Evolutionary conservation across 805 yeast genomes (phyloP).

Genomic region (Pichia manshurica): DNA sequence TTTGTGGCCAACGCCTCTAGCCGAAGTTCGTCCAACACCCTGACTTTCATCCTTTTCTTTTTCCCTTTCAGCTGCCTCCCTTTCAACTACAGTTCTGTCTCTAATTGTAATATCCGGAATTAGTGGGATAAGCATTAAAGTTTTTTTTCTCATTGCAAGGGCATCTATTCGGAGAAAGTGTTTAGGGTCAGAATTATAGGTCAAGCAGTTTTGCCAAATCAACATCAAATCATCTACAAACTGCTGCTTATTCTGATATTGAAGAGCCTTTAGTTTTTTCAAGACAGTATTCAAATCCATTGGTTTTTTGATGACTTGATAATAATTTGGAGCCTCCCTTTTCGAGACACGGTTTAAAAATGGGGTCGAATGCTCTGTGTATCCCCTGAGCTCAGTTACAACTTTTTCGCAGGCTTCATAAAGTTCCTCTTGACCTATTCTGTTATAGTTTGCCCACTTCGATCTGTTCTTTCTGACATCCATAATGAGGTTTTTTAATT

Average conservation of each 20-base stretch:
- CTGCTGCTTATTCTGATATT: constrained; percentile 76
- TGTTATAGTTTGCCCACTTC: constrained; percentile 95
- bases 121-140: constrained; percentile 66
- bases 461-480: constrained; percentile 94
- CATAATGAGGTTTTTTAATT: constrained; percentile 75
- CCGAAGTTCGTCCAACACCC: constrained; percentile 24
- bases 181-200: constrained; percentile 90
- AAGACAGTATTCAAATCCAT: constrained; percentile 95
- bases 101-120: constrained; percentile 85
- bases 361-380: constrained; percentile 95
- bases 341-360: constrained; percentile 94
- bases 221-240: constrained; percentile 94
- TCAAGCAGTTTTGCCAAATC: constrained; percentile 91
- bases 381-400: constrained; percentile 79
- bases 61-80: constrained; percentile 44
- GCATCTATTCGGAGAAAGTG: constrained; percentile 92
- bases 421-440: constrained; percentile 94
- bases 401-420: constrained; percentile 98
- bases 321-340: constrained; percentile 96
- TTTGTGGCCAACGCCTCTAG: constrained; percentile 30
- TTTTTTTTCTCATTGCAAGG: constrained; percentile 89
- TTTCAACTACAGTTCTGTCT: constrained; percentile 65
- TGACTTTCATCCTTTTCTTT: constrained; percentile 34
- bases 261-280: constrained; percentile 78
- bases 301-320: constrained; percentile 81